Evolutionary conservation across 176 grass and related monocot species (phyloP), one percentile per base, ranked within the genome.

Genomic region (Oryza officinalis): DNA sequence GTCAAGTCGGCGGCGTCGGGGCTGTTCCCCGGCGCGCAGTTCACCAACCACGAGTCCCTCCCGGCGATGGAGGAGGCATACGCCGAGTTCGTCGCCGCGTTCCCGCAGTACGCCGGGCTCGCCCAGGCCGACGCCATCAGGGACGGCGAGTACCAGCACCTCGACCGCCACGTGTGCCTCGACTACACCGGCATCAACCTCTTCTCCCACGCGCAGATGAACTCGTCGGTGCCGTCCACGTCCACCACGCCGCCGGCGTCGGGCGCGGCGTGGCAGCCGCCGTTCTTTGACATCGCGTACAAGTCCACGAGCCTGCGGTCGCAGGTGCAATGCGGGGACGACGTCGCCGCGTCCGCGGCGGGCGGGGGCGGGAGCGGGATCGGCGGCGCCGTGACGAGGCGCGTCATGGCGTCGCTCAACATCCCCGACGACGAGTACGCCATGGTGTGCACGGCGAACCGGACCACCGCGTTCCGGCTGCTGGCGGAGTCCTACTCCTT

Each of bases 371-470:
- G 37, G 27, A 60, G 44, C 44, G 47, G 37, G 27, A 60, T 97
- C 67, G 86, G 91, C 18, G 45, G 23, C 6, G 90, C 86, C 25
- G 81, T 97, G 31, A 88, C 66, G 57, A 60, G 65, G 46, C 89
- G 90, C 59, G 94, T 97, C 80, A 97, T 92, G 92, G 86, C 80
- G 43, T 89, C 91, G 23, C 88, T 97, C 72, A 94, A 87, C 52
- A 89, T 94, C 33, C 87, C 86, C 23, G 83, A 84, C 15, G 94
- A 92, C 25, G 94, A 97, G 81, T 97, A 94, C 73, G 63, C 61
- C 84, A 97, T 97, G 94, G 94, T 97, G 79, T 94, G 92, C 77
- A 88, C 92, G n/a, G 88, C 92, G 50, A 97, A 97, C 74, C 84
- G 94, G 86, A 97, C 84, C 12, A 91, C 80, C 6, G 94, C 94